phyloP scores from a whole-genome alignment of 371 early-diverging fungal species.

The Haplosporangium sp. region DNA sequence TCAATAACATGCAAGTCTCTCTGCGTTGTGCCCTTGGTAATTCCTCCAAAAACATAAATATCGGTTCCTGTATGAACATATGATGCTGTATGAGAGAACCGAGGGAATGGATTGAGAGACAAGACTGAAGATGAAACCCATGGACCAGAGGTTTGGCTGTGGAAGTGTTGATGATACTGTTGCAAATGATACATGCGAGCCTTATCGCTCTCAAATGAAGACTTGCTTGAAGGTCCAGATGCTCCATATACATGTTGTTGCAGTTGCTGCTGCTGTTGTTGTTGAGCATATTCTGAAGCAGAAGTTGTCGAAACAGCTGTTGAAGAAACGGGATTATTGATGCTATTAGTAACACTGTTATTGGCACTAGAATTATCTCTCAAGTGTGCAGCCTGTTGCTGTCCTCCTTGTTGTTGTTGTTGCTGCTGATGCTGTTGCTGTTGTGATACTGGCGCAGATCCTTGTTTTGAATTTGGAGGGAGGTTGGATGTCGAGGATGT shows the following conservation, averaged over 20 bases:
- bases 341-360: conserved; percentile 21
- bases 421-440: background rate
- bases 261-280: conserved; percentile 23
- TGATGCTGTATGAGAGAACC: conserved; percentile 71
- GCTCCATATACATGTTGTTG: conserved; percentile 6
- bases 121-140: conserved; percentile 36
- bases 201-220: conserved; percentile 33
- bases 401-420: background rate
- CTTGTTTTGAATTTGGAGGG: conserved; percentile 7
- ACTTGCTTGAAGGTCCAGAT: conserved; percentile 10
- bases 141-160: conserved; percentile 27
- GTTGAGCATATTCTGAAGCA: conserved; percentile 12
- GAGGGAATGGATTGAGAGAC: conserved; percentile 58
- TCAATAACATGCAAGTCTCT: conserved; percentile 72
- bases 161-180: conserved; percentile 11
- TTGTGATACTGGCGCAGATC: background rate
- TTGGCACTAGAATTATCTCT: conserved; percentile 33
- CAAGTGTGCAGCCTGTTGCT: conserved; percentile 7
- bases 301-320: background rate
- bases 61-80: conserved; percentile 62
- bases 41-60: conserved; percentile 72
- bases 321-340: conserved; percentile 2
- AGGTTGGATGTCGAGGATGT: conserved; percentile 27
- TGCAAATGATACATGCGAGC: conserved; percentile 30
- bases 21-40: conserved; percentile 59